Percentiles rank a stretch among this genome's conserved stretches.
Conservation (phyloP, 768 basidiomycete species). For the Pisolithus microcarpus region DNA sequence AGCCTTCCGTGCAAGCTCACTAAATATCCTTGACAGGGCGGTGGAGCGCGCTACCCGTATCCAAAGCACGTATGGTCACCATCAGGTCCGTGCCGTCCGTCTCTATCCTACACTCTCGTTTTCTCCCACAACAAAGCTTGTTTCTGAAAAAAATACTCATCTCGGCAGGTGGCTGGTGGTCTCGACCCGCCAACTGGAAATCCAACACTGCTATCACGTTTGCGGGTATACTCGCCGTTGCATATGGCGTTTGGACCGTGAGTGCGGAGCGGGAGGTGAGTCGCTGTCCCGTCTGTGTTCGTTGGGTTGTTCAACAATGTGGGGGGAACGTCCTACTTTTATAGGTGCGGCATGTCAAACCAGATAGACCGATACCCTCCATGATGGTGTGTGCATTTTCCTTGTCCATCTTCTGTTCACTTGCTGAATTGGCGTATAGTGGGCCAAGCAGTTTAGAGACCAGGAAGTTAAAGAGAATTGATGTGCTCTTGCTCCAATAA, state of each 20-base stretch:
- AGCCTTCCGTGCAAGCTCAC: too few relatives aligned
- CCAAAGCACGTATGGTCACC: slow-evolving; percentile 96
- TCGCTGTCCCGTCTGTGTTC: slow-evolving; percentile 3
- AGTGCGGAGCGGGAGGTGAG: slow-evolving; percentile 79
- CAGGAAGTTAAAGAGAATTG: slow-evolving; percentile 12
- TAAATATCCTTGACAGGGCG: slow-evolving; percentile 43
- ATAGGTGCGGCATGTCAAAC: slow-evolving; percentile 54
- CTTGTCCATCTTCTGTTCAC: not conserved
- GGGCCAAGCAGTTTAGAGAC: slow-evolving; percentile 44
- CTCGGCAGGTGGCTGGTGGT: slow-evolving; percentile 87
- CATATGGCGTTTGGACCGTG: slow-evolving; percentile 61
- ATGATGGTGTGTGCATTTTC: slow-evolving; percentile 58
- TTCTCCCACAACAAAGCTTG: slow-evolving; percentile 1
- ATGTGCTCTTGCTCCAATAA: not conserved
- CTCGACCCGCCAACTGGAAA: slow-evolving; percentile 83
- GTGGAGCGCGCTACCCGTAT: slow-evolving; percentile 83
- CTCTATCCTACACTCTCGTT: not conserved
- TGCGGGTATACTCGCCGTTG: slow-evolving; percentile 58
- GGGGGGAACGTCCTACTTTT: not conserved
- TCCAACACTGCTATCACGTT: slow-evolving; percentile 72
- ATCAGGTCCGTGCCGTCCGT: slow-evolving; percentile 46
- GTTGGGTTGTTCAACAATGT: slow-evolving; percentile 3
- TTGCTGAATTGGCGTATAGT: slow-evolving; percentile 25
- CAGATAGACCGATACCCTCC: slow-evolving; percentile 69
- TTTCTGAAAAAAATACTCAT: not conserved